Conservation (phyloP, 306 rosid genomes). For the Glycyrrhiza uralensis region DNA sequence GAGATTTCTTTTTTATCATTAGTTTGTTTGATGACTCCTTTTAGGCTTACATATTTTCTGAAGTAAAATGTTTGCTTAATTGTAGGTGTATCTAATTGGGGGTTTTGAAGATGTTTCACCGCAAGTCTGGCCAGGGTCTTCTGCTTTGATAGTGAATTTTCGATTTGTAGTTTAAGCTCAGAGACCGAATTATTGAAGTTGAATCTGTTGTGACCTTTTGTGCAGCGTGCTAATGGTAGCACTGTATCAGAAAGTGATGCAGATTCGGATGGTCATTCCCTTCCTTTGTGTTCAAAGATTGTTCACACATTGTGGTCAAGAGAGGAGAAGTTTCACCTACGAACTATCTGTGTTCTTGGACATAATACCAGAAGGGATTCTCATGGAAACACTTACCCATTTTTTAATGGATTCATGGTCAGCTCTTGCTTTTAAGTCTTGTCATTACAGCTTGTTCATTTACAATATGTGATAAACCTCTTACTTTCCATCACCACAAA, state of each 20-base stretch:
- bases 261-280: constrained; percentile 56
- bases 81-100: constrained; percentile 86
- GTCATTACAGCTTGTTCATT: not conserved
- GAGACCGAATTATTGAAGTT: constrained; percentile 41
- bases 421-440: constrained; percentile 38
- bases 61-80: constrained; percentile 16
- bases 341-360: constrained; percentile 66
- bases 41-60: not conserved
- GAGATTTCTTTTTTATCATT: not conserved
- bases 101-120: constrained; percentile 73
- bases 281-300: constrained; percentile 67
- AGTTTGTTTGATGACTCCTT: not conserved
- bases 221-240: constrained; percentile 59
- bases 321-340: constrained; percentile 68
- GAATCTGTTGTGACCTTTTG: constrained; percentile 48
- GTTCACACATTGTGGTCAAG: constrained; percentile 53
- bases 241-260: constrained; percentile 27
- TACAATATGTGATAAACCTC: not conserved
- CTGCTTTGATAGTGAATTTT: constrained; percentile 48
- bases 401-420: constrained; percentile 72
- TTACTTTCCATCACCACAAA: not conserved
- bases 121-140: constrained; percentile 49
- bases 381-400: constrained; percentile 51
- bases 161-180: constrained; percentile 30
- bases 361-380: constrained; percentile 75